Percentiles rank a stretch among this genome's conserved stretches.
phyloP scores from a whole-genome alignment of 2,329 filamentous ascomycete genomes.

The Delphinella strobiligena region DNA sequence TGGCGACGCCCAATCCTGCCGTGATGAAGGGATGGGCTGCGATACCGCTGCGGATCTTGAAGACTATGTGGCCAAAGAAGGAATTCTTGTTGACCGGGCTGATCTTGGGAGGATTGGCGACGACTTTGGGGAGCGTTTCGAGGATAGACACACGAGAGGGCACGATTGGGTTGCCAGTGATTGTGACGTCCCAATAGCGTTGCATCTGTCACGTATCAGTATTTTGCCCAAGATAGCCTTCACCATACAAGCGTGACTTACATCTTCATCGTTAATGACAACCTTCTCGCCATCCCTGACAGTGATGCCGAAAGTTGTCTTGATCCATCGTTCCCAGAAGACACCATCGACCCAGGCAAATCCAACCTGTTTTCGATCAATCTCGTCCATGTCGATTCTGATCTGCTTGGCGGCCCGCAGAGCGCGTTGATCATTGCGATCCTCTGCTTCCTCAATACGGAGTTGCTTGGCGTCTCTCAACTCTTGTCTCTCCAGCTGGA shows the following conservation, averaged over 20 bases:
- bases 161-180: constrained; percentile 79
- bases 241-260: constrained; percentile 38
- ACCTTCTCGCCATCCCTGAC: constrained; percentile 77
- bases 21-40: constrained; percentile 33
- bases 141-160: constrained; percentile 83
- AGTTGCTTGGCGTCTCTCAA: constrained; percentile 89
- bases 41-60: constrained; percentile 28
- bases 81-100: constrained; percentile 67
- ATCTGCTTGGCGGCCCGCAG: constrained; percentile 81
- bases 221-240: not conserved
- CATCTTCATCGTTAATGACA: constrained; percentile 94
- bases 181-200: constrained; percentile 87
- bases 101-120: constrained; percentile 57
- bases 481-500: constrained; percentile 87
- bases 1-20: constrained; percentile 44
- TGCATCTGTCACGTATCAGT: constrained; percentile 50
- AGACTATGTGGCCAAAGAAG: constrained; percentile 57
- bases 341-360: constrained; percentile 97
- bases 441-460: constrained; percentile 90
- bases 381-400: constrained; percentile 78
- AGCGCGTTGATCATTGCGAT: constrained; percentile 80
- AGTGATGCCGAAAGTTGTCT: constrained; percentile 87
- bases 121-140: constrained; percentile 67
- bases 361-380: constrained; percentile 74
- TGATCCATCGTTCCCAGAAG: constrained; percentile 96